These are phyloP conservation scores for Paramecium biaurelia DNA, from an alignment of 73 alveolate genomes.

Conservation along the genomic window DNA sequence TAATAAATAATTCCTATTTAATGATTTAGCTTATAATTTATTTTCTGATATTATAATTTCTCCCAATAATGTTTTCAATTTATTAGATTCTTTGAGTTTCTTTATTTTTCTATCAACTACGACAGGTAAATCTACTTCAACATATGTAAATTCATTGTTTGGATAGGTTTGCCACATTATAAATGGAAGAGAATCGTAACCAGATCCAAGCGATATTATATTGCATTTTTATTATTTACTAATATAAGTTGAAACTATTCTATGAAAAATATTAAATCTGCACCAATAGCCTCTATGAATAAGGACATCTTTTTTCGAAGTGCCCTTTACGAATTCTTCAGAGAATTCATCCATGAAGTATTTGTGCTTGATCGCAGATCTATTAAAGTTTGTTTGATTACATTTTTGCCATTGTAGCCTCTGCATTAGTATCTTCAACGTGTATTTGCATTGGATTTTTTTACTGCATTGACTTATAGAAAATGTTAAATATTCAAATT, in stretches of 20 bases:
- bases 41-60: neutral
- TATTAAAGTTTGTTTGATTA: neutral
- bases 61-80: neutral
- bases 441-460: neutral
- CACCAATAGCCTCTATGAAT: constrained; percentile 68
- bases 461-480: neutral
- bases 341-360: constrained; percentile 54
- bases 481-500: neutral
- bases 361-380: constrained; percentile 39
- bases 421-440: constrained; percentile 65
- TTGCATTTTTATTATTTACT: neutral
- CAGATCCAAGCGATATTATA: constrained; percentile 56
- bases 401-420: constrained; percentile 56
- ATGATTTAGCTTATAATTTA: constrained; percentile 49
- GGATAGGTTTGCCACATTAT: neutral
- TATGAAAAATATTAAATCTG: constrained; percentile 38
- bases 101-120: constrained; percentile 53
- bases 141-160: constrained; percentile 22
- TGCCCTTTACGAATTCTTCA: constrained; percentile 50
- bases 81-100: neutral
- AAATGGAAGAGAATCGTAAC: constrained; percentile 52
- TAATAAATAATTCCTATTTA: constrained; percentile 47
- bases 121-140: constrained; percentile 41
- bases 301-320: constrained; percentile 50
- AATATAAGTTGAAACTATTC: constrained; percentile 10